Conservation (phyloP, 352 stramenopile species). For the Globisporangium orthogonon region DNA sequence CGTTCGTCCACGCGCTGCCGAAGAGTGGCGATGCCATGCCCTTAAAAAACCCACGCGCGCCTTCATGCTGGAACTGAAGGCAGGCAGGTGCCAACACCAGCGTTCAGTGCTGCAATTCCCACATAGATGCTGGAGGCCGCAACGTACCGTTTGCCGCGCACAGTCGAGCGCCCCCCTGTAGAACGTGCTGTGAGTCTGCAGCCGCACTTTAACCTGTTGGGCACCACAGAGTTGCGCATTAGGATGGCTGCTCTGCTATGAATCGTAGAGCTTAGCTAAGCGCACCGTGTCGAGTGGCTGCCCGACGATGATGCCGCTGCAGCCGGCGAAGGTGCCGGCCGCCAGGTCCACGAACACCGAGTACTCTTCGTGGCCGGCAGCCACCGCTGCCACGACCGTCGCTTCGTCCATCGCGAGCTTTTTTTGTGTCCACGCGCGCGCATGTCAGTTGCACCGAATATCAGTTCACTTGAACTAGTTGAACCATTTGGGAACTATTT, state of each 20-base stretch:
- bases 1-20: constrained; percentile 80
- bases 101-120: background rate
- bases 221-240: background rate
- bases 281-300: constrained; percentile 54
- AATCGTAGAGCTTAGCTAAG: background rate
- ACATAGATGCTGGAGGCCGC: too few species aligned
- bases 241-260: background rate
- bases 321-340: constrained; percentile 41
- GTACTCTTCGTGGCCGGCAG: constrained; percentile 28
- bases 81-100: background rate
- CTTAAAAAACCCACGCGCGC: constrained; percentile 77
- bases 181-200: constrained; percentile 51
- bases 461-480: too few species aligned
- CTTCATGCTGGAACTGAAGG: constrained; percentile 57
- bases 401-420: constrained; percentile 3
- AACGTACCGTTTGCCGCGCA: constrained; percentile 28
- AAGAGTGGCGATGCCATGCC: constrained; percentile 77
- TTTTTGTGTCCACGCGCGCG: too few species aligned
- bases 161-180: constrained; percentile 51
- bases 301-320: constrained; percentile 47
- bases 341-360: constrained; percentile 47
- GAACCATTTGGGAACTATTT: too few species aligned
- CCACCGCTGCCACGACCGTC: constrained; percentile 14
- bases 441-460: too few species aligned
- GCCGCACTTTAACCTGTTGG: constrained; percentile 41